Base-by-base conservation (phyloP, 805 yeast species). In the Zygosaccharomyces pseudorouxii region DNA sequence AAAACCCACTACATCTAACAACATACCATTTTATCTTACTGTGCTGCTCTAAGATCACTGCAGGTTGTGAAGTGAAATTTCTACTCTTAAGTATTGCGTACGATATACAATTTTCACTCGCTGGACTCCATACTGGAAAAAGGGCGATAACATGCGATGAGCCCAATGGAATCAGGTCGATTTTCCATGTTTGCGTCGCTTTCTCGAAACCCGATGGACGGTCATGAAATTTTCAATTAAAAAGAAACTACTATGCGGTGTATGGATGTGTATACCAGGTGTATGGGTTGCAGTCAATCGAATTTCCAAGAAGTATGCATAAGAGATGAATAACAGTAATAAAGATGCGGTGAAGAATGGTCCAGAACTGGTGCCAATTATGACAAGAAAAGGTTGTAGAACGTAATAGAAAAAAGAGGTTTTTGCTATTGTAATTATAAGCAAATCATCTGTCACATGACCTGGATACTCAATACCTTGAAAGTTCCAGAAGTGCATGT, bases 1-100 rank as follows among this genome's bases (percentile, higher is more conserved):
- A 14, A 10, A 33, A 33, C 20, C 19, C 37, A 14, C 11, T 19
- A 41, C 35, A 11, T 16, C 28, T 19, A 16, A 41, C 44, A 16
- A 41, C 44, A 41, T 41, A 41, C 44, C 44, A 41, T 41, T 41
- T 33, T 41, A 16, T 27, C 44, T 41, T 41, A 33, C 36, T 41
- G 23, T 41, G 36, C 44, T 41, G 33, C 44, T 41, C 42, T 41
- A 12, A 28, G 23, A 33, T 33, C 37, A 18, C 44, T 41, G 12
- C 23, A 18, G 20, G 10, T 20, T 41, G 18, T 23, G 14, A 29
- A 41, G 33, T 29, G 27, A 41, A 41, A 29, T 29, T 41, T 41
- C 44, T 29, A 18, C 27, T 41, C 35, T 29, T 41, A 41, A 41
- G 36, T 41, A 41, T 33, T 28, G 16, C 44, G 37, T 28, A 29